Conservation (phyloP, 1,284 basidiomycete genomes). For the Dichomitus squalens region DNA sequence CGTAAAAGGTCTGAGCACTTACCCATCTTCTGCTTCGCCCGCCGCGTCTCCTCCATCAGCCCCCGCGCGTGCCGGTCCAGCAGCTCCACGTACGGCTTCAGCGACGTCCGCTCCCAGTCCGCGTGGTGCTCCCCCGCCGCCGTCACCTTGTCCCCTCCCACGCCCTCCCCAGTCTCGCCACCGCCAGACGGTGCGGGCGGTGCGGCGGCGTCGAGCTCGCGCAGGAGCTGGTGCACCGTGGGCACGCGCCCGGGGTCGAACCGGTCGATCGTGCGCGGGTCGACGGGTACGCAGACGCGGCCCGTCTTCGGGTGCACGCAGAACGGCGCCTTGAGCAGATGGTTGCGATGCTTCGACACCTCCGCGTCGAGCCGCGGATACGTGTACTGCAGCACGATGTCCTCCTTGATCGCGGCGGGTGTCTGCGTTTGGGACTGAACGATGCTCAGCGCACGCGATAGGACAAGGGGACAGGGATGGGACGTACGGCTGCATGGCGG, state of each 20-base stretch:
- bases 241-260: constrained; percentile 91
- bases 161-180: constrained; percentile 28
- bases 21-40: constrained; percentile 53
- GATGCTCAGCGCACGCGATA: too few relatives aligned
- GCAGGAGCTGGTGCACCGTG: constrained; percentile 81
- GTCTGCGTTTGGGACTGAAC: too few relatives aligned
- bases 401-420: constrained; percentile 56
- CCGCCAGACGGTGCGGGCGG: constrained; percentile 31
- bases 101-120: constrained; percentile 75
- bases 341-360: constrained; percentile 96
- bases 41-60: constrained; percentile 64
- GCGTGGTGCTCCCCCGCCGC: constrained; percentile 10
- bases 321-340: constrained; percentile 97
- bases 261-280: constrained; percentile 74
- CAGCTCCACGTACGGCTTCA: constrained; percentile 91
- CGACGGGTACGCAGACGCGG: constrained; percentile 92
- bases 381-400: constrained; percentile 92
- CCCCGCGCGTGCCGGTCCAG: constrained; percentile 73
- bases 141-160: background rate
- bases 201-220: constrained; percentile 77
- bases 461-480: too few relatives aligned
- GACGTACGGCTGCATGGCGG: too few relatives aligned
- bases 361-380: constrained; percentile 97
- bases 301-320: constrained; percentile 97
- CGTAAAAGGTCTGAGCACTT: too few relatives aligned